These are phyloP conservation scores for Purpureocillium lavendulum DNA, from an alignment of 2,329 filamentous ascomycete species.

Conservation along the genomic window DNA sequence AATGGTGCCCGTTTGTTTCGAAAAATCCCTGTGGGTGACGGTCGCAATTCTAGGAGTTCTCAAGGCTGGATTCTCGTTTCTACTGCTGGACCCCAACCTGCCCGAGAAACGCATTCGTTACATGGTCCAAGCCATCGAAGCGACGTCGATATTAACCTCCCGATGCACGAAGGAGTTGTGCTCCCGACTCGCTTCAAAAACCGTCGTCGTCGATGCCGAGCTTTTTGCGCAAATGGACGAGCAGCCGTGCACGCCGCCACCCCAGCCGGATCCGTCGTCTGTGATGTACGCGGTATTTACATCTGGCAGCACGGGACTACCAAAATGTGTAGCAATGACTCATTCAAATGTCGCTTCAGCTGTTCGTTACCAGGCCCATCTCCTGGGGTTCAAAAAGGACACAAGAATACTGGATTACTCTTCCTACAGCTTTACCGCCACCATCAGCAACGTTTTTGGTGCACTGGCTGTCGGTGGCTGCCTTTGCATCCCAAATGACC, in stretches of 20 bases:
- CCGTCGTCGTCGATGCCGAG: not conserved
- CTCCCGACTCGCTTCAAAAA: not conserved
- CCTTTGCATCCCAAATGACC: too few relatives aligned
- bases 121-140: constrained; percentile 1
- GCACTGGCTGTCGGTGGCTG: too few relatives aligned
- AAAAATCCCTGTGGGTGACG: constrained; percentile 22
- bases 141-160: constrained; percentile 1
- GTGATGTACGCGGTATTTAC: not conserved
- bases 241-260: too few relatives aligned
- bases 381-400: not conserved
- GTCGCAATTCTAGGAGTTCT: constrained; percentile 22
- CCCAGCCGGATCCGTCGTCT: not conserved
- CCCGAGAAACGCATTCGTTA: constrained; percentile 2
- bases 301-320: not conserved
- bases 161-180: not conserved
- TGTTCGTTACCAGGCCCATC: not conserved
- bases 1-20: constrained; percentile 21
- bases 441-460: too few relatives aligned
- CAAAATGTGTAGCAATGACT: not conserved
- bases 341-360: not conserved
- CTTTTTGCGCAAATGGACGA: too few relatives aligned
- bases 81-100: constrained; percentile 6
- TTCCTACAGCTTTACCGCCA: too few relatives aligned
- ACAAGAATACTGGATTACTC: not conserved
- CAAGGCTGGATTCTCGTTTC: constrained; percentile 18